Base-by-base conservation (phyloP, 2,329 filamentous ascomycete genomes). In the Aspergillus pseudoviridinutans region DNA sequence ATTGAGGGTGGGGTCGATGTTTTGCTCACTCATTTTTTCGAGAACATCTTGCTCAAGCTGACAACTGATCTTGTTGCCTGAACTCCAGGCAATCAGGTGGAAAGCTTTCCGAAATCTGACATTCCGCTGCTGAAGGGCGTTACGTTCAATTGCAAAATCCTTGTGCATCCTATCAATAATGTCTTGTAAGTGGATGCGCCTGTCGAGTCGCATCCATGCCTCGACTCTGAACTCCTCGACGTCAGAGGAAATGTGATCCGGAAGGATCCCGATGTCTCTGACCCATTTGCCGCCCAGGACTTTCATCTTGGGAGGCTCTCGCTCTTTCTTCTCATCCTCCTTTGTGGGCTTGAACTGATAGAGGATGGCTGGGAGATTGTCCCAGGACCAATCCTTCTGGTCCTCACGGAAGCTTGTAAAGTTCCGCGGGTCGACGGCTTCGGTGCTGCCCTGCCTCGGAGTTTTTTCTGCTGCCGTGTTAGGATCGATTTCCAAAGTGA, bases 221-320 rank as follows among this genome's bases (percentile, higher is more conserved):
- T 73, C 71, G 32, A 69, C 68, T 3, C 69, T 58, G 44, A 66
- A 70, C 38, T 67, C 67, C 53, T 70, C 68, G 14, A 73, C 68
- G n/a, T 67, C 58, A 4, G 64, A 63, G 0, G 68, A 64, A 22
- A 73, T 70, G 4, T 66, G 61, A 49, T 70, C 65, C 1, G 71
- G 71, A 10, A 74, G 59, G 12, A 70, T 59, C 1, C 61, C 57
- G 14, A 72, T 61, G 2, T 56, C 42, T 3, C 61, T 56, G 6
- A 73, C 7, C 1, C 28, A 27, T 38, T 53, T 49, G 7, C 59
- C 64, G 56, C 56, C 61, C 25, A 63, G 61, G 2, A 12, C 20
- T 28, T 65, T 62, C 2, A 10, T 27, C 51, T 59, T 59, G 10
- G 50, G 20, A 1, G 52, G 25, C 2, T 52, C 51, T 2, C 24